These are phyloP conservation scores for Aquilaria malaccensis DNA, from an alignment of 345 rosid genomes.

Conservation along the genomic window DNA sequence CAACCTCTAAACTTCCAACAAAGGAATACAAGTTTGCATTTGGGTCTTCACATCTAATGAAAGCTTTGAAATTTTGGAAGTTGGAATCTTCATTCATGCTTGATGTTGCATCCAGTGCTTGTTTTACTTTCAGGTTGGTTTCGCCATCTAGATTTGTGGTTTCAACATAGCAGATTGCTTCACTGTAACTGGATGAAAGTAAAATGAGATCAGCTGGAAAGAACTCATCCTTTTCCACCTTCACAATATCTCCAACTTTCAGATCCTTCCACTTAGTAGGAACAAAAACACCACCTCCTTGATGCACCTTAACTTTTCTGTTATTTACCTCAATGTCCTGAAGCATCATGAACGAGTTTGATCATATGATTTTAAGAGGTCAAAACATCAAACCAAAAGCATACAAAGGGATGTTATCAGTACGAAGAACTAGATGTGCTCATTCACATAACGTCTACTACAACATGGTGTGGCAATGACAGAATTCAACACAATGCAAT, in stretches of 20 bases:
- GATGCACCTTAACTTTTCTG: slow-evolving; percentile 57
- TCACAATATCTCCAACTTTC: slow-evolving; percentile 82
- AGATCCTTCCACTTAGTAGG: slow-evolving; percentile 67
- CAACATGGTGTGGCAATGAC: too few species aligned
- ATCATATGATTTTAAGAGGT: neutral
- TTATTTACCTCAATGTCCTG: slow-evolving; percentile 80
- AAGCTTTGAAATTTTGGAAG: slow-evolving; percentile 56
- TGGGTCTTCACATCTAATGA: slow-evolving; percentile 88
- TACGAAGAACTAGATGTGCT: neutral
- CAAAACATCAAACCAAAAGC: neutral
- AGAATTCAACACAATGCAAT: too few species aligned
- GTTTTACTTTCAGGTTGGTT: slow-evolving; percentile 86
- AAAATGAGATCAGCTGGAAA: slow-evolving; percentile 95
- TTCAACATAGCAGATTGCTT: slow-evolving; percentile 92
- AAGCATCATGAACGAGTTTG: neutral
- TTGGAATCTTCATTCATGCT: slow-evolving; percentile 53
- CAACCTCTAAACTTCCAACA: slow-evolving; percentile 64
- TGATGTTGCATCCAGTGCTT: slow-evolving; percentile 59
- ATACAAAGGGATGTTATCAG: neutral
- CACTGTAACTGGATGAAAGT: slow-evolving; percentile 80
- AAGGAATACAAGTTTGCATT: slow-evolving; percentile 83
- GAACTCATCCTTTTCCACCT: slow-evolving; percentile 89
- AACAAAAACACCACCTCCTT: slow-evolving; percentile 55
- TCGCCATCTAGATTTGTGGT: slow-evolving; percentile 96
- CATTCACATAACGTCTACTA: too few species aligned